Evolutionary conservation across 2,329 filamentous ascomycete species (phyloP).

Genomic region (Ophiostoma perfectum): DNA sequence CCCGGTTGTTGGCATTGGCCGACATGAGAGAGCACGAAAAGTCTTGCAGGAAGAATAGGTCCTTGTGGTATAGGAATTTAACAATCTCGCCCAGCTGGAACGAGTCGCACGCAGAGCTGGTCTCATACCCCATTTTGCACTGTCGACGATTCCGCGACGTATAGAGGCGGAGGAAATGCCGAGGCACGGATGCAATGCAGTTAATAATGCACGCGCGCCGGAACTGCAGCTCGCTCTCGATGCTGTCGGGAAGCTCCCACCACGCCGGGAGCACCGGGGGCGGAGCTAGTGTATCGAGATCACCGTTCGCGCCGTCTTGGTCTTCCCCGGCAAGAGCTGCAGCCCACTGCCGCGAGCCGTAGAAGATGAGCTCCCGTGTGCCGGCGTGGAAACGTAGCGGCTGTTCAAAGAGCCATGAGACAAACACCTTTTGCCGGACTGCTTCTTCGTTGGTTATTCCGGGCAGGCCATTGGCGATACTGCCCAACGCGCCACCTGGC

Average conservation of each 20-base stretch:
- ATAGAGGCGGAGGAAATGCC: conserved; percentile 63
- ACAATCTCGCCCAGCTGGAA: conserved; percentile 76
- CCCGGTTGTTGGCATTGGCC: not conserved
- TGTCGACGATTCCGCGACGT: conserved; percentile 58
- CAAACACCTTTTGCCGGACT: conserved; percentile 63
- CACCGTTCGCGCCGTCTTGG: conserved; percentile 34
- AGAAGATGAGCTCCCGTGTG: conserved; percentile 60
- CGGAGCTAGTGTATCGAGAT: conserved; percentile 26
- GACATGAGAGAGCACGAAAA: conserved; percentile 40
- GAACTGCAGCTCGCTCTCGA: conserved; percentile 62
- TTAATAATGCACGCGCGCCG: conserved; percentile 62
- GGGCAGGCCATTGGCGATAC: conserved; percentile 30
- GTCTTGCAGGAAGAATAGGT: conserved; percentile 55
- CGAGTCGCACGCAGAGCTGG: conserved; percentile 65
- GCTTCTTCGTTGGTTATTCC: conserved; percentile 48
- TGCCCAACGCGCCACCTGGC: conserved; percentile 14
- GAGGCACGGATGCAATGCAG: conserved; percentile 63
- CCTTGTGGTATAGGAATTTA: conserved; percentile 60
- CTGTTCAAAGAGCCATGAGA: conserved; percentile 60
- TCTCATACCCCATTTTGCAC: conserved; percentile 70
- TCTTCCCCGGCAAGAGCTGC: conserved; percentile 29
- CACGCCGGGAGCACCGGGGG: conserved; percentile 45
- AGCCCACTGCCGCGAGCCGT: conserved; percentile 58
- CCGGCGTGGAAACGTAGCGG: conserved; percentile 54
- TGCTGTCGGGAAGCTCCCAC: conserved; percentile 65